phyloP scores from a whole-genome alignment of 106 monocot species.

The Gastrodia elata region DNA sequence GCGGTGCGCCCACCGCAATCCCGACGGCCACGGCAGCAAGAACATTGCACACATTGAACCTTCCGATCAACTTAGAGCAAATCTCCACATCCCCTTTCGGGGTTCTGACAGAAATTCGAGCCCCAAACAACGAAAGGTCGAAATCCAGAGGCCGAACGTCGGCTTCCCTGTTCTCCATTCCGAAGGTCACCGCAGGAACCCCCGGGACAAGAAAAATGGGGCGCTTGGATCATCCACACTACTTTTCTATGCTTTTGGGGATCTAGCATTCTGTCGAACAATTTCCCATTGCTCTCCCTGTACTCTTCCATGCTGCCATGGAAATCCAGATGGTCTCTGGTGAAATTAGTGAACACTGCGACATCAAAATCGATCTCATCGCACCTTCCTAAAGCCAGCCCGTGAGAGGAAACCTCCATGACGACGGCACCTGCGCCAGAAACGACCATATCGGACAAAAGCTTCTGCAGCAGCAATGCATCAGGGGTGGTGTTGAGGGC shows the following conservation, averaged over 20 bases:
- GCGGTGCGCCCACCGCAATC: constrained; percentile 43
- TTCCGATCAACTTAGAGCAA: constrained; percentile 49
- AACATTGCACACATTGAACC: constrained; percentile 53
- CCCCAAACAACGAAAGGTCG: constrained; percentile 55
- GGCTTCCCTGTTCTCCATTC: constrained; percentile 48
- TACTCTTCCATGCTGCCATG: constrained; percentile 42
- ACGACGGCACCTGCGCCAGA: constrained; percentile 24
- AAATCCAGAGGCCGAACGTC: constrained; percentile 46
- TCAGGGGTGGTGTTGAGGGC: constrained; percentile 32
- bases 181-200: constrained; percentile 58
- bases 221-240: constrained; percentile 57
- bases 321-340: constrained; percentile 51
- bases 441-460: constrained; percentile 32
- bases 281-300: constrained; percentile 40
- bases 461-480: constrained; percentile 16
- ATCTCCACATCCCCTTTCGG: constrained; percentile 54
- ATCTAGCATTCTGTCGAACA: constrained; percentile 63
- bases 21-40: constrained; percentile 68
- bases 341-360: constrained; percentile 65
- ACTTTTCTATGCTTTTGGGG: constrained; percentile 48
- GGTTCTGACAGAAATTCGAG: constrained; percentile 37
- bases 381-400: constrained; percentile 45
- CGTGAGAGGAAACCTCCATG: constrained; percentile 37
- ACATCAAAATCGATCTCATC: constrained; percentile 63
- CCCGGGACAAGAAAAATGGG: constrained; percentile 39